These are phyloP conservation scores for Setaria italica DNA, from an alignment of 202 grass and related monocot species.

Conservation along the genomic window DNA sequence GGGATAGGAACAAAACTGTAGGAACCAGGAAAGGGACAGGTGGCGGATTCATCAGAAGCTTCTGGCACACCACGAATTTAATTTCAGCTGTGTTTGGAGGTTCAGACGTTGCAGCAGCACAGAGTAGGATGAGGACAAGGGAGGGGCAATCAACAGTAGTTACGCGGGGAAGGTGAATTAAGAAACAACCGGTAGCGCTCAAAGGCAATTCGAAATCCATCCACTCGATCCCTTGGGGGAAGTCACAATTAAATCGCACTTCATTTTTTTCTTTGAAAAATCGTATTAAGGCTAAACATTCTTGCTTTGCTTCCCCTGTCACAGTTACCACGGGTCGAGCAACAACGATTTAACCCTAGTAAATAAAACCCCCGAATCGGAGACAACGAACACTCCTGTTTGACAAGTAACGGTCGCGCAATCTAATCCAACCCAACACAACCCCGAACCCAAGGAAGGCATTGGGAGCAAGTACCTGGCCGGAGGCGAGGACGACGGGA, in stretches of 20 bases:
- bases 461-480: conserved; percentile 55
- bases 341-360: neutral
- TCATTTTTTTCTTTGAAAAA: neutral
- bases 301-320: neutral
- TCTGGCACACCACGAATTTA: conserved; percentile 16
- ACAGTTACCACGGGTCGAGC: neutral
- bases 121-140: conserved; percentile 26
- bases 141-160: neutral
- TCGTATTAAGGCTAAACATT: neutral
- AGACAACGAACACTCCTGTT: neutral
- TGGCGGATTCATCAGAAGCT: conserved; percentile 29
- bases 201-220: neutral
- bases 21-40: conserved; percentile 39
- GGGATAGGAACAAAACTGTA: conserved; percentile 11
- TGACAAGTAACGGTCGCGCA: neutral
- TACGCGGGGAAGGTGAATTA: neutral
- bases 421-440: conserved; percentile 16
- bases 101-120: conserved; percentile 33
- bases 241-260: neutral
- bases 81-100: conserved; percentile 15
- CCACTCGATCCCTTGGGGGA: neutral
- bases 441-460: neutral
- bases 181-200: neutral
- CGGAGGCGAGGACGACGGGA: conserved; percentile 78
- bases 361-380: neutral